Percentiles rank a stretch among this genome's conserved stretches.
Conservation (phyloP, 768 basidiomycete genomes). For the Cubamyces lactineus region DNA sequence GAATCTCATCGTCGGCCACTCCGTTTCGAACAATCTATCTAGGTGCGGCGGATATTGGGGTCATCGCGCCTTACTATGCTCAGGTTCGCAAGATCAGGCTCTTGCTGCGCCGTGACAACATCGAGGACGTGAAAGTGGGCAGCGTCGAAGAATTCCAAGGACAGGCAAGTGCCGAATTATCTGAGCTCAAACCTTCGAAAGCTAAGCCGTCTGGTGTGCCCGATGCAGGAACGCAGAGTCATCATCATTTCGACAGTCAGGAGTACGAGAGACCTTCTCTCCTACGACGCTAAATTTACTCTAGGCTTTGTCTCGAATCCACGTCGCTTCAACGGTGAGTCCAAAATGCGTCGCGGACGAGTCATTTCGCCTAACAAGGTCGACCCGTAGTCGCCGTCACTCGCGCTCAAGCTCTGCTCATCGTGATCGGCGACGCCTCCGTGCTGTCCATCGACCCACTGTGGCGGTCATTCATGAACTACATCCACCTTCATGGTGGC, state of each 20-base stretch:
- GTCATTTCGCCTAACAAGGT: too few relatives aligned
- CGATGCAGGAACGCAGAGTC: conserved; percentile 39
- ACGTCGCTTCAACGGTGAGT: conserved; percentile 51
- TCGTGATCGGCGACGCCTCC: conserved; percentile 62
- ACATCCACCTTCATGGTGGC: conserved; percentile 51
- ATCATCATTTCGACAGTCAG: conserved; percentile 45
- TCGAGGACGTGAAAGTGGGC: conserved; percentile 37
- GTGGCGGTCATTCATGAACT: conserved; percentile 65
- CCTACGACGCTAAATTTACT: conserved; percentile 32
- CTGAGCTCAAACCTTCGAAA: too few relatives aligned
- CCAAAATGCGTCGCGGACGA: too few relatives aligned
- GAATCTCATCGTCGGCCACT: background rate
- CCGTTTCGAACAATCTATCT: background rate
- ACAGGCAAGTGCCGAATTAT: conserved; percentile 33
- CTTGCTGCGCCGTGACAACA: conserved; percentile 26
- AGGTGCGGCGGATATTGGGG: conserved; percentile 40
- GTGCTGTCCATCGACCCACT: conserved; percentile 60
- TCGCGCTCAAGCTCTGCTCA: conserved; percentile 63
- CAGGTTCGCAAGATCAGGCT: conserved; percentile 39
- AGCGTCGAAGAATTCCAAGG: conserved; percentile 48
- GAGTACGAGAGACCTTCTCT: conserved; percentile 35
- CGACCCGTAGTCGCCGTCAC: conserved; percentile 59
- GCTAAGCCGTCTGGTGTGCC: too few relatives aligned
- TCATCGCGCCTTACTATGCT: conserved; percentile 46
- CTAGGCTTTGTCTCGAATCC: conserved; percentile 41